phyloP scores from a whole-genome alignment of 805 yeast genomes.

The Candida ovalis region DNA sequence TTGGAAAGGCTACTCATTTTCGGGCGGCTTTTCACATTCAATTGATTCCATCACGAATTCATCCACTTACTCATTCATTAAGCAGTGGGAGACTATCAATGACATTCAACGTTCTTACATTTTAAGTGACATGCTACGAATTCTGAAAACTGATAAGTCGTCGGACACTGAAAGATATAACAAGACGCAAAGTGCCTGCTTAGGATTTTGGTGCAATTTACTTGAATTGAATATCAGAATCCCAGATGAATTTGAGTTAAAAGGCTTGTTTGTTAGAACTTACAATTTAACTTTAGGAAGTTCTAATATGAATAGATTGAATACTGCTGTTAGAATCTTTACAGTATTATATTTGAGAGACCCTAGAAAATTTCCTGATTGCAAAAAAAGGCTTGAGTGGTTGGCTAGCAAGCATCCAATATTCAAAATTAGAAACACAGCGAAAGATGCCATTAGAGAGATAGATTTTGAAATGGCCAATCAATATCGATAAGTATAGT shows the following conservation, averaged over 20 bases:
- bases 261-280: slow-evolving; percentile 41
- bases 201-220: slow-evolving; percentile 33
- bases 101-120: slow-evolving; percentile 9
- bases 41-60: slow-evolving; percentile 40
- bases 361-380: slow-evolving; percentile 10
- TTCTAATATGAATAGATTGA: slow-evolving; percentile 34
- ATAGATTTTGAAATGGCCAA: slow-evolving; percentile 8
- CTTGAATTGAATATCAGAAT: slow-evolving; percentile 36
- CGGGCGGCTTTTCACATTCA: slow-evolving; percentile 55
- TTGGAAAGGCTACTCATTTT: slow-evolving; percentile 52
- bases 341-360: slow-evolving; percentile 31
- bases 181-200: slow-evolving; percentile 23
- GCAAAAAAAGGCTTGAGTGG: slow-evolving; percentile 22
- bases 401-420: slow-evolving; percentile 23
- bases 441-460: slow-evolving; percentile 21
- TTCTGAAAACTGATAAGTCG: slow-evolving; percentile 24
- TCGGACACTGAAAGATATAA: slow-evolving; percentile 11
- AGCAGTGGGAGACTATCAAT: slow-evolving; percentile 18
- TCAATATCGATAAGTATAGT: neutral
- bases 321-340: slow-evolving; percentile 40
- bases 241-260: slow-evolving; percentile 29
- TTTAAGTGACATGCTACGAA: slow-evolving; percentile 24
- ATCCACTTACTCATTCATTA: slow-evolving; percentile 37
- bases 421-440: slow-evolving; percentile 13
- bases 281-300: slow-evolving; percentile 57